Percentiles rank a stretch among this genome's conserved stretches.
These are phyloP conservation scores for Dryadomyces quercivorus DNA, from an alignment of 2,329 filamentous ascomycete species.

Conservation along the genomic window DNA sequence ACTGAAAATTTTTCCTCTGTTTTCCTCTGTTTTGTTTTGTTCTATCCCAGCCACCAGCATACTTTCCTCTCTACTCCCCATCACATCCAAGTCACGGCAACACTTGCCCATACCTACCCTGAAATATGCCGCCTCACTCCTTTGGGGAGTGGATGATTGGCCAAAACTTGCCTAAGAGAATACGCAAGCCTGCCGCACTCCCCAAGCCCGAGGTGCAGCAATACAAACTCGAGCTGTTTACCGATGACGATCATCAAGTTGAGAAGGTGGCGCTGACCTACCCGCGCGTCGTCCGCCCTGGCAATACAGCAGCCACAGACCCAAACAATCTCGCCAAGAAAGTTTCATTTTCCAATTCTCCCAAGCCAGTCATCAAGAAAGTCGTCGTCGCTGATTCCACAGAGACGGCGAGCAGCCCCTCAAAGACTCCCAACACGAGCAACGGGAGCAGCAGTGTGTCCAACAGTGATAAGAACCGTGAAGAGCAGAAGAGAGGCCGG, in stretches of 20 bases:
- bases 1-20: neutral
- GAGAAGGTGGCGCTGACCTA: constrained; percentile 37
- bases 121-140: constrained; percentile 25
- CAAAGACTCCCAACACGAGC: neutral
- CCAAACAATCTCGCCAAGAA: constrained; percentile 21
- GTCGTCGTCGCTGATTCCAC: constrained; percentile 9
- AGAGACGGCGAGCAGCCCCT: neutral
- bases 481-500: neutral
- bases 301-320: neutral
- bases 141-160: constrained; percentile 28
- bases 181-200: neutral
- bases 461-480: neutral
- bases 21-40: too few species aligned
- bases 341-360: constrained; percentile 27
- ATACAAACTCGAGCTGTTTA: constrained; percentile 30
- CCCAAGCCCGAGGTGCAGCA: constrained; percentile 15
- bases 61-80: neutral
- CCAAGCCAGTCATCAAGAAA: constrained; percentile 27
- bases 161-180: constrained; percentile 18
- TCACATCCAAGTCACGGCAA: neutral
- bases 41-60: neutral
- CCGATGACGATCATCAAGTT: constrained; percentile 38
- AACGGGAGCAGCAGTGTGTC: neutral
- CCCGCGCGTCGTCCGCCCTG: constrained; percentile 23
- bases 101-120: neutral